Evolutionary conservation across 2,329 filamentous ascomycete genomes (phyloP).

Genomic region (Helotiales sp.): DNA sequence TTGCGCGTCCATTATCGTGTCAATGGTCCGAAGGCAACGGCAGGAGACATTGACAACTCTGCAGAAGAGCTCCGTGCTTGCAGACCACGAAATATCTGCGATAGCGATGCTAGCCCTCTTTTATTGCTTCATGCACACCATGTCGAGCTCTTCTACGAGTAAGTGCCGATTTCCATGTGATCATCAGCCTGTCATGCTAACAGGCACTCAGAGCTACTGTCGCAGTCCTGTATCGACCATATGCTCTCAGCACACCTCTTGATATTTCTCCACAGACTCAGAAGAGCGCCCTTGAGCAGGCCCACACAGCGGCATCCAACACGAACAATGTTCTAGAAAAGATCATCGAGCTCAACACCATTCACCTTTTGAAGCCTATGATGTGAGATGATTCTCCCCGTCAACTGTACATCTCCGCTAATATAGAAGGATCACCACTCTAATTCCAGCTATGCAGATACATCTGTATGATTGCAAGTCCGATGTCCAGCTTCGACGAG

Average conservation of each 20-base stretch:
- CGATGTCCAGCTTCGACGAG: constrained; percentile 25
- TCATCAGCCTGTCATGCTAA: not conserved
- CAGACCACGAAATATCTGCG: not conserved
- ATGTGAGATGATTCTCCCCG: constrained; percentile 9
- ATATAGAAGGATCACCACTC: constrained; percentile 26
- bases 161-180: not conserved
- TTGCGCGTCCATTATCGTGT: constrained; percentile 17
- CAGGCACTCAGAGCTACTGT: constrained; percentile 9
- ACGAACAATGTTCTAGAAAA: constrained; percentile 17
- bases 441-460: constrained; percentile 37
- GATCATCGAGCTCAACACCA: constrained; percentile 15
- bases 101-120: constrained; percentile 6
- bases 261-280: not conserved
- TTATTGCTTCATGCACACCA: constrained; percentile 15
- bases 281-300: constrained; percentile 8
- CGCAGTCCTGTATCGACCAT: constrained; percentile 19
- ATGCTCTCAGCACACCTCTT: constrained; percentile 8
- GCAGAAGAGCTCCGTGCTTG: constrained; percentile 13
- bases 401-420: too few species aligned
- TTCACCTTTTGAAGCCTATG: constrained; percentile 19
- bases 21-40: constrained; percentile 11
- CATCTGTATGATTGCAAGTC: constrained; percentile 34
- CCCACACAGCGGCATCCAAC: constrained; percentile 4
- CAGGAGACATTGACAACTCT: constrained; percentile 14
- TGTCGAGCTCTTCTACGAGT: constrained; percentile 21